These are phyloP conservation scores for Sarocladium brachiariae DNA, from an alignment of 2,329 filamentous ascomycete species.

Conservation along the genomic window DNA sequence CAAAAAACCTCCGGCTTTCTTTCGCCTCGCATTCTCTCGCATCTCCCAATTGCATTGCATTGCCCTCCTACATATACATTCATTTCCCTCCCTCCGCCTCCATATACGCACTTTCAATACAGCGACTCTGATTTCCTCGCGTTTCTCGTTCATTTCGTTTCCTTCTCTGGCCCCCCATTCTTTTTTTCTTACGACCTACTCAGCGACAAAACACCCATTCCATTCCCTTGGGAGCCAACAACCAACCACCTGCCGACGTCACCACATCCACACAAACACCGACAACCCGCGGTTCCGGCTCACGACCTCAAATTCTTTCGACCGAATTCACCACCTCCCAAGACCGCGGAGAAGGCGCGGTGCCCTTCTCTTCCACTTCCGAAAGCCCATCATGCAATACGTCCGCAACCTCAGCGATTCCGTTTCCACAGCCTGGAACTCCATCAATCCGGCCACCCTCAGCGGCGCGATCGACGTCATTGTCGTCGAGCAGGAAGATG, in stretches of 20 bases:
- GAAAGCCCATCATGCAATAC: constrained; percentile 92
- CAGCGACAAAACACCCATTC: no score
- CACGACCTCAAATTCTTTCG: no score
- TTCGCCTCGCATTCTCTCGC: not conserved
- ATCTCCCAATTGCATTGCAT: not conserved
- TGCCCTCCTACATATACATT: no score
- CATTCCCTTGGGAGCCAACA: no score
- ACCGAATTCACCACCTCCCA: not conserved
- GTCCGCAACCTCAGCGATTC: constrained; percentile 91
- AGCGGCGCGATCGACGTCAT: constrained; percentile 99
- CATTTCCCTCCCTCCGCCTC: no score
- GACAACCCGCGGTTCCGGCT: not conserved
- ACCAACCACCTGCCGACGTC: no score
- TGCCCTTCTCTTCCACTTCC: constrained; percentile 10
- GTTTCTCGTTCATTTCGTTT: no score
- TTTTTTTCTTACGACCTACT: no score
- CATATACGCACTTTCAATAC: no score
- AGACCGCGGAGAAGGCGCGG: not conserved
- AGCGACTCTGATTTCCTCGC: no score
- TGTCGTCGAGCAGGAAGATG: constrained; percentile 94
- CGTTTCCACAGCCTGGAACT: constrained; percentile 98
- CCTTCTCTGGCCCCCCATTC: no score
- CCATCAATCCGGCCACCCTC: constrained; percentile 94
- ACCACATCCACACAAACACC: not conserved
- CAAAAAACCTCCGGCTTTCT: no score